These are phyloP conservation scores for Leucocoprinus leucothites DNA, from an alignment of 768 basidiomycete genomes.

Conservation along the genomic window DNA sequence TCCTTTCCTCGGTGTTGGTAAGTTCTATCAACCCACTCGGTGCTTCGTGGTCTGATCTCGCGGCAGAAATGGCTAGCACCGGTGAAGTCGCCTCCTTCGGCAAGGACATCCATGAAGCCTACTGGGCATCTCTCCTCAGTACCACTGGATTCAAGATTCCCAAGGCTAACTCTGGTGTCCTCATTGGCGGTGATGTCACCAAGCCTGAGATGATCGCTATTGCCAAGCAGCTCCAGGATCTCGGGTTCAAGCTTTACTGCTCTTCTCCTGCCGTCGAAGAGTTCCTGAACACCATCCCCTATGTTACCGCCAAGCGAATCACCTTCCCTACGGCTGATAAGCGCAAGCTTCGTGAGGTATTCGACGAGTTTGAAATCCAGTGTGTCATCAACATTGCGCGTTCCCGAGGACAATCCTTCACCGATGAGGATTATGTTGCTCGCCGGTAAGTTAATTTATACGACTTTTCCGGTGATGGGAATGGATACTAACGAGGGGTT, in stretches of 20 bases:
- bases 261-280: conserved; percentile 78
- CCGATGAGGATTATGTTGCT: conserved; percentile 96
- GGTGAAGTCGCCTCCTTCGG: conserved; percentile 98
- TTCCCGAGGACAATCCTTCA: conserved; percentile 66
- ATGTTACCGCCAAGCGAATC: conserved; percentile 82
- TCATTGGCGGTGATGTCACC: conserved; percentile 87
- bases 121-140: conserved; percentile 92
- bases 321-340: conserved; percentile 98
- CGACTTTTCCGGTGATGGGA: background rate
- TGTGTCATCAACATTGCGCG: conserved; percentile 92
- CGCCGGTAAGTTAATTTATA: conserved; percentile 54
- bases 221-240: conserved; percentile 73
- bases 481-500: conserved; percentile 8
- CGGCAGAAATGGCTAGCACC: conserved; percentile 93
- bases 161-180: conserved; percentile 76
- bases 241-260: conserved; percentile 96
- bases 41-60: conserved; percentile 4
- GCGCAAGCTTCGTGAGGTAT: conserved; percentile 89
- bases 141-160: conserved; percentile 97
- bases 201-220: conserved; percentile 86
- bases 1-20: conserved; percentile 93
- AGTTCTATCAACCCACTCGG: conserved; percentile 27
- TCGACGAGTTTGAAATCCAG: conserved; percentile 92
- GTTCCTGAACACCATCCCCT: conserved; percentile 73
- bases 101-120: conserved; percentile 90